Percentiles rank a stretch among this genome's conserved stretches.
Evolutionary conservation across 2,329 filamentous ascomycete genomes (phyloP).

Genomic region (Colletotrichum sp.): DNA sequence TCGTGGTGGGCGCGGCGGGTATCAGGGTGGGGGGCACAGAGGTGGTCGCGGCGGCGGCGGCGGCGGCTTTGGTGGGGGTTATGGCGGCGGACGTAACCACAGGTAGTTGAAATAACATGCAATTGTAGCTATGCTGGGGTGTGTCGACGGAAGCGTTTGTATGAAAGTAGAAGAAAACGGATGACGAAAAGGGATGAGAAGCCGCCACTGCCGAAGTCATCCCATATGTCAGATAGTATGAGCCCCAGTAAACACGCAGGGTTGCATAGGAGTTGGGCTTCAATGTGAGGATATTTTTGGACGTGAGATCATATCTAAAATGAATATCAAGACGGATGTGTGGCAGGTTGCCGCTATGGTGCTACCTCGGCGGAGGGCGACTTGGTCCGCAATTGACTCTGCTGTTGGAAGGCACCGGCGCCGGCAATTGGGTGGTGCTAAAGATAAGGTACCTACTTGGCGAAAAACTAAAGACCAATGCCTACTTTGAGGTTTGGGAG

Average conservation of each 20-base stretch:
- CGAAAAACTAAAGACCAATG: not conserved
- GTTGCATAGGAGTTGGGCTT: not conserved
- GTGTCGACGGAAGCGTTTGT: not conserved
- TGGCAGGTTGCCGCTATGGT: not conserved
- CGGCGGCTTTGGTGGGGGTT: not conserved
- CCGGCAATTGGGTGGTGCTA: too few relatives aligned
- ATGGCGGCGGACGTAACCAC: slow-evolving; percentile 5
- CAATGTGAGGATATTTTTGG: not conserved
- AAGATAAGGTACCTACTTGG: not conserved
- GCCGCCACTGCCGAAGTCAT: not conserved
- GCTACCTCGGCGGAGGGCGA: not conserved
- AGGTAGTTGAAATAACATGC: not conserved
- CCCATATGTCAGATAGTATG: not conserved
- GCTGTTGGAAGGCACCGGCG: not conserved
- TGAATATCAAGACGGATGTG: not conserved
- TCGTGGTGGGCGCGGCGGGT: slow-evolving; percentile 5
- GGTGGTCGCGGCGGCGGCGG: not conserved
- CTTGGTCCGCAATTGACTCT: not conserved
- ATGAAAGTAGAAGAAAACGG: not conserved
- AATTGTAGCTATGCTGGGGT: not conserved
- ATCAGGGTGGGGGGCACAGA: not conserved
- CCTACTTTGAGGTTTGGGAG: not conserved
- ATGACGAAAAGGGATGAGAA: not conserved
- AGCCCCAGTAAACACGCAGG: not conserved
- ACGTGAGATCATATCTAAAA: not conserved